Base-by-base conservation (phyloP, 2,329 filamentous ascomycete species). In the Westerdykella aurantiaca region DNA sequence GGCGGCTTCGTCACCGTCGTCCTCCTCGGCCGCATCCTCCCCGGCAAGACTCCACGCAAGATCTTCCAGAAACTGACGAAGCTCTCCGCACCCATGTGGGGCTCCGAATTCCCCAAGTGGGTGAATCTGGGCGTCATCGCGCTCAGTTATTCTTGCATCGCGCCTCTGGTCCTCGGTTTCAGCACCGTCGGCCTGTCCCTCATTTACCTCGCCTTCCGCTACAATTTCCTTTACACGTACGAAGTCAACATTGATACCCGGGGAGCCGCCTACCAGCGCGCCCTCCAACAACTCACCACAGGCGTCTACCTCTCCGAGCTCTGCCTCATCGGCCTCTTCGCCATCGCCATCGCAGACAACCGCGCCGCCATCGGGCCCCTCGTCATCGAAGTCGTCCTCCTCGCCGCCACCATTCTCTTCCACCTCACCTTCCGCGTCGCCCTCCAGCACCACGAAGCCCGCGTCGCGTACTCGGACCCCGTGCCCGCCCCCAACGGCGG, bases 1-100 rank as follows among this genome's bases (percentile, higher is more conserved):
- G 80, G 84, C 2, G 82, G 91, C 46, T 70, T 91, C 40, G 91
- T 88, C 64, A 75, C 95, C 60, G 84, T 95, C 46, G 88, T 90
- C 40, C 74, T 96, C 3, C 88, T 96, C 49, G 86, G 78, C 41
- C 80, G 91, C 40, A 63, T 69, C 25, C 81, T 66, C 12, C 62
- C 56, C 16, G 61, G 58, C 44, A 72, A 70, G 58, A 73, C 71
- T 0, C 72, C 72, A 16, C 67, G 72, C 18, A 69, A 72, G 59
- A 67, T 72, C 39, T 75, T 71, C 54, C 60, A 68, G 22, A 69
- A 67, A 6, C 69, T 70, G 39, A 66, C 66, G 22, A 65, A 66
- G 39, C 64, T 75, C 43, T 64, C 69, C 13, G 67, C 64, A 7
- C 69, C 71, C 0, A 61, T 63, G 3, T 74, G 70, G 68, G 72